Conservation (phyloP, 495 filamentous ascomycete genomes). For the Pseudoneurospora amorphoporcata region DNA sequence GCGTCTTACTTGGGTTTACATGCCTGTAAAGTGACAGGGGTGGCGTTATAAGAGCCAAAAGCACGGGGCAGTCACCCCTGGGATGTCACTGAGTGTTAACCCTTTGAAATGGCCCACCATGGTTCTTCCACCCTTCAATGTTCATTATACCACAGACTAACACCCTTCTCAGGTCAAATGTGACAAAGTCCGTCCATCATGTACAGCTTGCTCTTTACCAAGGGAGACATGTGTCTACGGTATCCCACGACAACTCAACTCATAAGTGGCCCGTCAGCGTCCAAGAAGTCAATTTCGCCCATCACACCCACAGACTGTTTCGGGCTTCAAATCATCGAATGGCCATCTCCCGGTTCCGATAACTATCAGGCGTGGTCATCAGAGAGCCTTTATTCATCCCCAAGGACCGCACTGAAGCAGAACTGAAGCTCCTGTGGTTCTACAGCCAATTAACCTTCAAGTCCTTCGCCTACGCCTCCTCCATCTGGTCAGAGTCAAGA, state of each 20-base stretch:
- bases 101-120: too few relatives aligned
- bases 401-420: slow-evolving; percentile 14
- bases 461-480: slow-evolving; percentile 9
- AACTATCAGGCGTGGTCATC: slow-evolving; percentile 5
- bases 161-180: slow-evolving; percentile 27
- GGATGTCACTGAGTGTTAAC: not conserved
- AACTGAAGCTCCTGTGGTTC: slow-evolving; percentile 36
- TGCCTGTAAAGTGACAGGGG: not conserved
- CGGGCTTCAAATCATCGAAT: not conserved
- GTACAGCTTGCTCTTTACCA: slow-evolving; percentile 33
- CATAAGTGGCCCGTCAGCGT: slow-evolving; percentile 3
- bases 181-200: slow-evolving; percentile 39
- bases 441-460: slow-evolving; percentile 27
- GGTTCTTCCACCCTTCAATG: not conserved
- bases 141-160: not conserved
- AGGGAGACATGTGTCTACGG: slow-evolving; percentile 35
- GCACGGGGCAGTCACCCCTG: not conserved
- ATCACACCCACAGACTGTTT: not conserved
- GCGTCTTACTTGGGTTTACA: not conserved
- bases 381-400: slow-evolving; percentile 30
- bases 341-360: slow-evolving; percentile 6
- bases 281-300: not conserved
- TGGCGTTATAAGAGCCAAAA: not conserved
- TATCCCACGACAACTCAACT: slow-evolving; percentile 12
- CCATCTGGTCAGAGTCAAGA: not conserved